These are phyloP conservation scores for Penicillium goetzii DNA, from an alignment of 495 filamentous ascomycete species.

Conservation along the genomic window DNA sequence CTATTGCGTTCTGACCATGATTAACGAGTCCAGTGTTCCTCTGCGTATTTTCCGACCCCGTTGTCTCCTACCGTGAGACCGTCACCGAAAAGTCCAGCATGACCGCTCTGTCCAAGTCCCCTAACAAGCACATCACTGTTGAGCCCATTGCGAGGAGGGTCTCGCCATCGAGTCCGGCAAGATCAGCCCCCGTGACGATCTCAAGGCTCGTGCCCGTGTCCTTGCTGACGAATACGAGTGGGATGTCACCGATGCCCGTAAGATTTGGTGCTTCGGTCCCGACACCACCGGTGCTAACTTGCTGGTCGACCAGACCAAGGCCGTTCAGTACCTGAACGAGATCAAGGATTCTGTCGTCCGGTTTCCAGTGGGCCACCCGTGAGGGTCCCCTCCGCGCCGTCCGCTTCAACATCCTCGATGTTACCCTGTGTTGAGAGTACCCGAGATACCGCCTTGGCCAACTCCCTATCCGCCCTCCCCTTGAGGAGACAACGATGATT, in stretches of 20 bases:
- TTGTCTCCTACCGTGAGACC: slow-evolving; percentile 97
- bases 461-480: too few species aligned
- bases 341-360: slow-evolving; percentile 99
- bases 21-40: slow-evolving; percentile 89
- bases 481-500: too few species aligned
- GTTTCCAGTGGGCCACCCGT: slow-evolving; percentile 99
- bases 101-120: slow-evolving; percentile 97
- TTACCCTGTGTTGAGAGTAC: too few species aligned
- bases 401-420: slow-evolving; percentile 99
- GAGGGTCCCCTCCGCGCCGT: slow-evolving; percentile 97
- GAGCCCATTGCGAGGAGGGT: slow-evolving; percentile 88
- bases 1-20: slow-evolving; percentile 91
- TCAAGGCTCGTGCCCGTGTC: slow-evolving; percentile 97
- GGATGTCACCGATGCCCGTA: slow-evolving; percentile 99
- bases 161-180: slow-evolving; percentile 89
- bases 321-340: slow-evolving; percentile 99
- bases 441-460: too few species aligned
- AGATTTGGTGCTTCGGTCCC: slow-evolving; percentile 99
- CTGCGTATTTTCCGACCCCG: slow-evolving; percentile 95
- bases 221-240: slow-evolving; percentile 96
- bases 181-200: slow-evolving; percentile 95
- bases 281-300: slow-evolving; percentile 98
- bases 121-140: slow-evolving; percentile 98
- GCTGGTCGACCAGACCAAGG: slow-evolving; percentile 99
- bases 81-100: slow-evolving; percentile 82